Conservation (phyloP, 495 filamentous ascomycete species). For the Hypoxylon trugodes region DNA sequence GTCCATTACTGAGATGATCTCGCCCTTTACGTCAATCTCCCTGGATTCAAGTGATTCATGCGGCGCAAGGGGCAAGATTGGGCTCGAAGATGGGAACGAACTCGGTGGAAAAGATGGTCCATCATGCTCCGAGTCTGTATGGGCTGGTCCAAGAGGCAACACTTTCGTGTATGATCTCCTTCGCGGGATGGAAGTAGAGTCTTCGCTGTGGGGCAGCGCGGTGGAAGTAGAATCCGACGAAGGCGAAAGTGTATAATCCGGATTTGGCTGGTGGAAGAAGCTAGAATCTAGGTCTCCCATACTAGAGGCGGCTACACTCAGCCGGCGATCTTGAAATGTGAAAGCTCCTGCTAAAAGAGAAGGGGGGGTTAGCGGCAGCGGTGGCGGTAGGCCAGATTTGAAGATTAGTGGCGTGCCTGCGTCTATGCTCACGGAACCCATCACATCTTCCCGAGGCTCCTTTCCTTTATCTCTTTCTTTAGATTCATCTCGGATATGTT, state of each 20-base stretch:
- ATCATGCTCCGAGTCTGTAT: slow-evolving; percentile 12
- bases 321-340: slow-evolving; percentile 51
- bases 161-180: slow-evolving; percentile 55
- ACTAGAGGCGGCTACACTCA: slow-evolving; percentile 49
- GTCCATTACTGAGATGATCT: slow-evolving; percentile 56
- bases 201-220: slow-evolving; percentile 37
- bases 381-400: slow-evolving; percentile 46
- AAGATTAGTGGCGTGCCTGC: slow-evolving; percentile 38
- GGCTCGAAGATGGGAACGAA: slow-evolving; percentile 55
- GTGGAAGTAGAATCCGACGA: slow-evolving; percentile 43
- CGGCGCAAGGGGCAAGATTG: slow-evolving; percentile 47
- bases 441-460: slow-evolving; percentile 14
- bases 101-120: slow-evolving; percentile 48
- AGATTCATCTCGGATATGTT: slow-evolving; percentile 19
- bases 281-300: slow-evolving; percentile 47
- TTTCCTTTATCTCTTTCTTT: slow-evolving; percentile 18
- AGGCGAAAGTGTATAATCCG: slow-evolving; percentile 45
- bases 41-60: slow-evolving; percentile 42
- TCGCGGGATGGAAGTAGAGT: slow-evolving; percentile 43
- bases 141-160: slow-evolving; percentile 44
- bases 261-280: slow-evolving; percentile 54
- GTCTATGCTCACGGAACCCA: slow-evolving; percentile 15
- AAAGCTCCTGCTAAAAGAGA: slow-evolving; percentile 42
- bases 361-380: slow-evolving; percentile 53
- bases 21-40: slow-evolving; percentile 52